phyloP scores from a whole-genome alignment of 805 yeast genomes.

The Yarrowia phangngaensis region DNA sequence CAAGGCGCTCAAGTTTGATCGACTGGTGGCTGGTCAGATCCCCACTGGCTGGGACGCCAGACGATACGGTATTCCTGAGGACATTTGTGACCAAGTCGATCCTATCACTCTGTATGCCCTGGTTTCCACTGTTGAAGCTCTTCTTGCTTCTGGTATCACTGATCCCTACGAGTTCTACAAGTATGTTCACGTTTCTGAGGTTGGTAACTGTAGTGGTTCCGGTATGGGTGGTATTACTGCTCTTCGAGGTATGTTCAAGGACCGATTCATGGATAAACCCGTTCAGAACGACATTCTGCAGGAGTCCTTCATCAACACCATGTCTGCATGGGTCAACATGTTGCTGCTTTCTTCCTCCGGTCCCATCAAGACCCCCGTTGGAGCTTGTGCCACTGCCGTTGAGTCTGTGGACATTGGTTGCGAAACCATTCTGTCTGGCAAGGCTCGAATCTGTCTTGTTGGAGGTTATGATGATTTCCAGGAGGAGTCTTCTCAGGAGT shows the following conservation, averaged over 20 bases:
- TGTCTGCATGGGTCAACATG: constrained; percentile 99
- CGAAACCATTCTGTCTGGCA: constrained; percentile 87
- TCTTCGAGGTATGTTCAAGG: constrained; percentile 94
- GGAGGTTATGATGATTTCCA: constrained; percentile 99
- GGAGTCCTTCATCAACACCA: constrained; percentile 97
- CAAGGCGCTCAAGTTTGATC: constrained; percentile 65
- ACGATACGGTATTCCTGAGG: constrained; percentile 92
- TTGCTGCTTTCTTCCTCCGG: constrained; percentile 93
- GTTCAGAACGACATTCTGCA: constrained; percentile 96
- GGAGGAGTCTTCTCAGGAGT: constrained; percentile 97
- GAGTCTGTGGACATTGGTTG: constrained; percentile 96
- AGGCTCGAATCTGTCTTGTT: constrained; percentile 92
- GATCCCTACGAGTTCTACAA: constrained; percentile 98
- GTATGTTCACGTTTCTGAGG: constrained; percentile 96
- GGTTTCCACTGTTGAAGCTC: constrained; percentile 93
- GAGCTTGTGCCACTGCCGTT: constrained; percentile 99
- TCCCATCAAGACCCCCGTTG: constrained; percentile 98
- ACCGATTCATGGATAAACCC: constrained; percentile 86
- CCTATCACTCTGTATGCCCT: constrained; percentile 89
- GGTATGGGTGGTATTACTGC: constrained; percentile 99
- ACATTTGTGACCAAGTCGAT: constrained; percentile 89
- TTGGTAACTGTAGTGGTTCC: constrained; percentile 99
- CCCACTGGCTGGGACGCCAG: constrained; percentile 99
- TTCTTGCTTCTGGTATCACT: constrained; percentile 88
- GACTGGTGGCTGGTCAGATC: constrained; percentile 79